Base-by-base conservation (phyloP, 208 protist genomes). In the Vickermania spadyakhi region DNA sequence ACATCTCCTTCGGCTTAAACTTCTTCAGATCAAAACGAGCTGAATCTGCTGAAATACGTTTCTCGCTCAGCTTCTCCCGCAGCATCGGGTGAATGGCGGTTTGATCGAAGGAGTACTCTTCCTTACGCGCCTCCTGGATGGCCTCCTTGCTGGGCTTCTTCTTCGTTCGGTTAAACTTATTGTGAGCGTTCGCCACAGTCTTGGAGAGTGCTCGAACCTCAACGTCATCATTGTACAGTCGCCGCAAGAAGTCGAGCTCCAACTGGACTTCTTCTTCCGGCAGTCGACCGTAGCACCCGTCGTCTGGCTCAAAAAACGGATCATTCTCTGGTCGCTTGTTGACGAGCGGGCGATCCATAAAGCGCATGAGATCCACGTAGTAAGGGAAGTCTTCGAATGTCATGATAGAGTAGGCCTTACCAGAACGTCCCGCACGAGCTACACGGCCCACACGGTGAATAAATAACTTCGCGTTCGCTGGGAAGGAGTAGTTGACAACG, bases 401-500 rank as follows among this genome's bases (percentile, higher is more conserved):
- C 23, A 99, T 77, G 21, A 99, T 66, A 0, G 96, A 98, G 64
- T 95, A 98, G 14, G 97, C 98, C 18, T 70, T 73, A 27, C 99
- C 99, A 4, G 62, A 72, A 27, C 96, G 79, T 14, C 98, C 98
- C n/a, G 98, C 98, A 73, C 99, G 94, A 1, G 98, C 99, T 2
- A 98, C 98, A 77, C 99, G 86, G 52, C 99, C 99, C 18, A 98
- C 97, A 52, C 99, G 81, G 51, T 97, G 94, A n/a, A 98, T 80
- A 70, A 98, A 99, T 4, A 99, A 74, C 77, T 99, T 99, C 7
- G 97, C 85, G 50, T 75, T 97, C 3, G 89, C 68, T 11, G 99
- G 97, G 60, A 99, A 99, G 60, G 99, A 97, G 66, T 96, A 99
- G 86, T 99, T 99, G 56, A 99, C 93, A 2, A 99, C 98, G 69